phyloP scores from a whole-genome alignment of 257 asterid genomes.

The Solanum neorickii region DNA sequence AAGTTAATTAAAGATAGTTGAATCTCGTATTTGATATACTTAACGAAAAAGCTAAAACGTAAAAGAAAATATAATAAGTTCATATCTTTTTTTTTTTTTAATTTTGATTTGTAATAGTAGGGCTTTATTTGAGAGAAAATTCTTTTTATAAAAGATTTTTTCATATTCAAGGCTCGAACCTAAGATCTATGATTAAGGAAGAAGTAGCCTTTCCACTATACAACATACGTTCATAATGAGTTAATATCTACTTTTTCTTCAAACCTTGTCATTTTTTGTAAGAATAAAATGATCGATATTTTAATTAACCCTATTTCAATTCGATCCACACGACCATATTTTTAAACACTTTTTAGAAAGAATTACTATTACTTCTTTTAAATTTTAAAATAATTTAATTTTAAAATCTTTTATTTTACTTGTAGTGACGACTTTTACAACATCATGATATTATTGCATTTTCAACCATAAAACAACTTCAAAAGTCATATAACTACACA shows the following conservation, averaged over 20 bases:
- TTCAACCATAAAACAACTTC: not conserved
- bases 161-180: not conserved
- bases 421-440: not conserved
- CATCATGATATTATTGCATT: not conserved
- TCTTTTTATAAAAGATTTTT: fast-evolving
- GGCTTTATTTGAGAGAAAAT: too few relatives aligned
- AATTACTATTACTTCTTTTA: not conserved
- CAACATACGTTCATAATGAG: not conserved
- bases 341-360: not conserved
- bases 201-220: fast-evolving
- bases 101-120: too few relatives aligned
- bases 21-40: not conserved
- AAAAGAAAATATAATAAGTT: not conserved
- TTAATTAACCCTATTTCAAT: not conserved
- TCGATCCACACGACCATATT: not conserved
- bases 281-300: too few relatives aligned
- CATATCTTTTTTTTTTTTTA: not conserved
- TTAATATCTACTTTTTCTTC: not conserved
- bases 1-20: not conserved
- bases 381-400: too few relatives aligned
- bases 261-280: not conserved
- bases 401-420: too few relatives aligned
- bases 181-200: too few relatives aligned
- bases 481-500: not conserved
- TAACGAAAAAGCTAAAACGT: not conserved